A percentile compares a stretch with the other conserved stretches of the same genome.
These are phyloP conservation scores for Stentor roeselii DNA, from an alignment of 73 alveolate genomes.

Conservation along the genomic window DNA sequence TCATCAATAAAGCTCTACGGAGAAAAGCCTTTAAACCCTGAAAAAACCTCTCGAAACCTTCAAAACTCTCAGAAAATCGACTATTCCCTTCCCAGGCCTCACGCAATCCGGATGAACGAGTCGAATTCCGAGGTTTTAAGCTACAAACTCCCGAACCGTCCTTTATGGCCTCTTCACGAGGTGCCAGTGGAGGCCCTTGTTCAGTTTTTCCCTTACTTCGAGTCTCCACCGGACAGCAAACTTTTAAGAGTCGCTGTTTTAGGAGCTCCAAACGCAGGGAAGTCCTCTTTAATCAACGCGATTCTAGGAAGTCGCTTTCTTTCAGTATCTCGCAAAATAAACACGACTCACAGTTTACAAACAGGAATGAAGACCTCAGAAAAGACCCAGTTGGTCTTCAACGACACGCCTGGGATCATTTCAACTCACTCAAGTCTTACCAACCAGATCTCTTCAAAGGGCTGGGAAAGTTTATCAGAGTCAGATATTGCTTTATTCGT, in stretches of 20 bases:
- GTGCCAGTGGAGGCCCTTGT: constrained; percentile 5
- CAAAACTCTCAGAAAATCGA: too few relatives aligned
- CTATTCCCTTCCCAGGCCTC: too few relatives aligned
- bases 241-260: not conserved
- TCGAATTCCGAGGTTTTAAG: not conserved
- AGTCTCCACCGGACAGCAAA: not conserved
- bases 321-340: not conserved
- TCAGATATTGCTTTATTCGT: not conserved
- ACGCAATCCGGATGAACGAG: not conserved
- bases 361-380: not conserved
- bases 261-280: constrained; percentile 26
- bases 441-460: not conserved
- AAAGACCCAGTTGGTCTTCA: not conserved
- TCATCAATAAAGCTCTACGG: too few relatives aligned
- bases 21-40: too few relatives aligned
- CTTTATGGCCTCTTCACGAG: not conserved
- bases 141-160: constrained; percentile 12
- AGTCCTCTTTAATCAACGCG: not conserved
- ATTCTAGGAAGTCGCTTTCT: not conserved
- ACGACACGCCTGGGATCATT: constrained; percentile 24
- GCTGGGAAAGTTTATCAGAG: not conserved
- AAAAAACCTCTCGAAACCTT: too few relatives aligned
- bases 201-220: not conserved
- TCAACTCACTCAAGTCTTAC: not conserved
- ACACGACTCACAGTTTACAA: not conserved